Base-by-base conservation (phyloP, 257 asterid species). In the Solanum habrochaites region DNA sequence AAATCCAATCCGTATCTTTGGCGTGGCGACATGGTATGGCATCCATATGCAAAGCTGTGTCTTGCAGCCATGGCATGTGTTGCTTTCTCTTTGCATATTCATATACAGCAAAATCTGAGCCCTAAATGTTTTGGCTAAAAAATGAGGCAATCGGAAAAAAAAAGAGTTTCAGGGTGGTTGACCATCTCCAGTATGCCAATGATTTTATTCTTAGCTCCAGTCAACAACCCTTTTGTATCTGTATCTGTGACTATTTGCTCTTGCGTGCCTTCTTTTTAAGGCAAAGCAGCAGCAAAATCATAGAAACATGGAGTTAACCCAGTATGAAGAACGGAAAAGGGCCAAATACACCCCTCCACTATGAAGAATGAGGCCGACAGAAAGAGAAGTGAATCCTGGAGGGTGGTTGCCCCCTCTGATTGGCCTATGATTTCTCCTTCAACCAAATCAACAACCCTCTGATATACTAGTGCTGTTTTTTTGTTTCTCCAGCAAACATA, bases 1-100 rank as follows among this genome's bases (percentile, higher is more conserved):
- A 66, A 72, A 42, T 66, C 75, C 64, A 37, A 85, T 62, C 88
- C 85, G 87, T 87, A 87, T 89, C 91, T 84, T 58, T 89, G 90
- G 91, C 83, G 86, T 85, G 83, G 90, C 86, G 56, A 81, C 25
- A 85, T 82, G 29, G 40, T 29, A 35, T 3, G 32, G 85, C 78
- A 20, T 77, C 39, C 64, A 25, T 77, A 14, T 42, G 83, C 64
- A 13, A 77, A 67, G 29, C 18, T 62, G 83, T 45, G 70, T 85
- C 77, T 39, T 87, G 90, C 88, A 60, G 89, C 87, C 89, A 85
- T 89, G 91, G 91, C 87, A 80, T 85, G n/a, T 42, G 56, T 58
- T 35, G 39, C 83, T 58, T 67, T 80, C 69, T 32, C 69, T 43
- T 86, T 58, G 82, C 85, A 43, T 69, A 16, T 58, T 70, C 67